phyloP scores from a whole-genome alignment of 208 protist genomes.

The Leishmania turanica region DNA sequence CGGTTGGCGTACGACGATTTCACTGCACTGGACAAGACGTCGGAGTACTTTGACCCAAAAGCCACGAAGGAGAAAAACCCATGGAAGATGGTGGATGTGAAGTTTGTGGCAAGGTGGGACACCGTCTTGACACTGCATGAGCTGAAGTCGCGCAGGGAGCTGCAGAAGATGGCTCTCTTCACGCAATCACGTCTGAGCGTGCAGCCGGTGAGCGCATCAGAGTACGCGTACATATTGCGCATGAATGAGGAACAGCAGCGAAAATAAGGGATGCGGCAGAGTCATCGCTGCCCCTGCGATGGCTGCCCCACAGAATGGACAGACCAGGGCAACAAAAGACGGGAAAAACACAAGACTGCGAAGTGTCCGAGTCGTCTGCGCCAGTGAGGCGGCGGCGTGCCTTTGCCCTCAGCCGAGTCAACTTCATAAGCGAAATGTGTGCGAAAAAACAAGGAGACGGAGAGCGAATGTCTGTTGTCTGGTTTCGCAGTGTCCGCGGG shows the following conservation, averaged over 20 bases:
- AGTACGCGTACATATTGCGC: conserved; percentile 67
- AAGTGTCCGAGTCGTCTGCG: not conserved
- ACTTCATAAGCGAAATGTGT: not conserved
- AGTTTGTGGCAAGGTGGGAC: conserved; percentile 74
- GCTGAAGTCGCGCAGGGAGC: conserved; percentile 54
- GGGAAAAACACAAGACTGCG: not conserved
- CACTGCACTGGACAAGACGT: conserved; percentile 75
- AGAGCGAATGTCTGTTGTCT: not conserved
- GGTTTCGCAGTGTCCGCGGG: not conserved
- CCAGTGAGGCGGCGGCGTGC: not conserved
- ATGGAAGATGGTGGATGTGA: conserved; percentile 87
- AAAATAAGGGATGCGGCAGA: not conserved
- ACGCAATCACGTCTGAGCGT: conserved; percentile 73
- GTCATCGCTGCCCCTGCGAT: not conserved
- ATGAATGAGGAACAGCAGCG: conserved; percentile 24
- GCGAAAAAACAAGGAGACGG: not conserved
- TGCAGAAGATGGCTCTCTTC: conserved; percentile 76
- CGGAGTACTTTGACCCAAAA: conserved; percentile 76
- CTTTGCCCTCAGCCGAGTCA: not conserved
- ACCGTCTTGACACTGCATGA: conserved; percentile 49
- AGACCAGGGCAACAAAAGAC: not conserved
- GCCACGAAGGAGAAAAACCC: conserved; percentile 69
- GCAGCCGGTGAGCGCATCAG: conserved; percentile 56
- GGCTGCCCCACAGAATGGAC: too few relatives aligned
- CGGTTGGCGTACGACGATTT: conserved; percentile 68